Base-by-base conservation (phyloP, 768 basidiomycete genomes). In the Psilocybe azurescens region DNA sequence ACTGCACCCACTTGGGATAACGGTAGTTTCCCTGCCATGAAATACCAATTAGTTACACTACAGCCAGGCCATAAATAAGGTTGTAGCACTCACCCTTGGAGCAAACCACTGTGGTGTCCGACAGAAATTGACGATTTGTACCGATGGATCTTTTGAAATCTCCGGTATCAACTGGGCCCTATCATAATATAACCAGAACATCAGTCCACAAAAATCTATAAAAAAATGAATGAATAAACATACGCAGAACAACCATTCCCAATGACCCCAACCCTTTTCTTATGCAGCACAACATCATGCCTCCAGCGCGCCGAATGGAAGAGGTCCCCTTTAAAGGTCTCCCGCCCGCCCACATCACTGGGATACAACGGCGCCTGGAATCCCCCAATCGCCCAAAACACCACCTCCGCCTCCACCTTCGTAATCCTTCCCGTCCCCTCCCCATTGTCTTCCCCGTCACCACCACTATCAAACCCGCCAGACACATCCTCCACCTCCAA, bases 181-280 rank as follows among this genome's bases (percentile, higher is more conserved):
- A 58, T 24, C 70, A 39, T 13, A 32, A 44, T 16, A 53, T 65
- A 10, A 29, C 46, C 5, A 29, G 30, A 16, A 20, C 41, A 69
- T 29, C 54, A 41, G 57, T 29, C 16, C 20, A 14, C 24, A 24
- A 47, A 24, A 20, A 20, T 8, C 41, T 7, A 18, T 39, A 44
- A 44, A 44, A 44, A n/a, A 63, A 60, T 46, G 44, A 47, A 60
- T 60, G 66, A 64, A 28, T 64, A 62, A 28, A 77, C 80, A 66
- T 67, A 86, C 80, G 81, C 86, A 46, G 84, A 86, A 63, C 83
- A 87, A 3, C 86, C 88, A 67, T 88, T 88, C 41, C 87, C 88
- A 67, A 89, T 82, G 13, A 89, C 82, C 1, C 83, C 87, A 6
- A 90, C 79, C 29, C 78, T 74, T 71, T 86, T 87, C 1, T 81